Percentiles rank a stretch among this genome's conserved stretches.
These are phyloP conservation scores for Pterocarpus macrocarpus DNA, from an alignment of 306 rosid genomes.

Conservation along the genomic window DNA sequence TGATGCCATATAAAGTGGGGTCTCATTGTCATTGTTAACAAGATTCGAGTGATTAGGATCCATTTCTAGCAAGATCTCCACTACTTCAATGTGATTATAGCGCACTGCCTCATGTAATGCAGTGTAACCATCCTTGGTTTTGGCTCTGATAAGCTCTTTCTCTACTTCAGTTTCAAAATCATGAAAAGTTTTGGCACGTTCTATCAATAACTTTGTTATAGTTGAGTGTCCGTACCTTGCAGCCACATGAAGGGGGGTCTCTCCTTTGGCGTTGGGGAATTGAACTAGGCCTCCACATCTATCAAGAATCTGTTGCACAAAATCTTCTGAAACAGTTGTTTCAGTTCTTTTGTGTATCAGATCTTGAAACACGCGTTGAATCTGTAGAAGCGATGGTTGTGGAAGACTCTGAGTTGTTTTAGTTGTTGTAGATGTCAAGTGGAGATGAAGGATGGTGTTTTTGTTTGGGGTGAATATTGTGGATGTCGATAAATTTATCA, in stretches of 20 bases:
- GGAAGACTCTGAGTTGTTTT: neutral
- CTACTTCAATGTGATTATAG: neutral
- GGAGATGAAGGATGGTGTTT: constrained; percentile 38
- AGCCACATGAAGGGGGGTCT: constrained; percentile 21
- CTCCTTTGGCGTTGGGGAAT: neutral
- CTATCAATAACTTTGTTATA: neutral
- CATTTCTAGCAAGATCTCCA: neutral
- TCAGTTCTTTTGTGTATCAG: neutral
- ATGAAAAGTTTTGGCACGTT: neutral
- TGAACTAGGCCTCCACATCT: neutral
- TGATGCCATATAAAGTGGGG: constrained; percentile 21
- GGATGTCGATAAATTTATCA: neutral
- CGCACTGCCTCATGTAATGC: constrained; percentile 31
- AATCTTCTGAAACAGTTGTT: neutral
- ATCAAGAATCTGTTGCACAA: neutral
- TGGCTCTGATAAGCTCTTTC: neutral
- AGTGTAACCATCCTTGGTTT: neutral
- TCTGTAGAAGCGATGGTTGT: neutral
- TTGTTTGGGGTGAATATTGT: neutral
- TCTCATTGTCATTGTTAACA: constrained; percentile 1
- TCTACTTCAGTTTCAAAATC: neutral
- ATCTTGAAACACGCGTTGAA: too few species aligned
- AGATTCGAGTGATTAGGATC: neutral
- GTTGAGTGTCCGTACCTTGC: constrained; percentile 23
- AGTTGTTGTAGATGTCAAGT: neutral